Evolutionary conservation across 495 filamentous ascomycete species (phyloP).

Genomic region (Podospora sp.): DNA sequence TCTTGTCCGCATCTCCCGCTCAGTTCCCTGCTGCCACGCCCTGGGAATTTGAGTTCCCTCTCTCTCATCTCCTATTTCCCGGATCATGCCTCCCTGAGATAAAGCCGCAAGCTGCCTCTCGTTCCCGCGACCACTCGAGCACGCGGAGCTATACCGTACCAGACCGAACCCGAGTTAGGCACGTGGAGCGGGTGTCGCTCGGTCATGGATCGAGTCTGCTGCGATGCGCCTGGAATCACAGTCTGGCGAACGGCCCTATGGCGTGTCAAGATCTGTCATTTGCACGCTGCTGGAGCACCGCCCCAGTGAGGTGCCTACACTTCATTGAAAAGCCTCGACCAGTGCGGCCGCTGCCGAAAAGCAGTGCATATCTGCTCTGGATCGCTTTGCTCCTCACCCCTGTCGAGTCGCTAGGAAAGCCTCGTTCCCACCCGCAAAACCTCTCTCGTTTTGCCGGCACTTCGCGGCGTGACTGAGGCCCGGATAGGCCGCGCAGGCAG

Average conservation of each 20-base stretch:
- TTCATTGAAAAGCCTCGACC: neutral
- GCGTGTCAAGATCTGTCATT: slow-evolving; percentile 11
- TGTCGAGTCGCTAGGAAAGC: neutral
- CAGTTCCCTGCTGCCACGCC: neutral
- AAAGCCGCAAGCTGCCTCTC: slow-evolving; percentile 8
- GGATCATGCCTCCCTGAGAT: neutral
- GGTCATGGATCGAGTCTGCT: neutral
- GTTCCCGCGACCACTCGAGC: slow-evolving; percentile 4
- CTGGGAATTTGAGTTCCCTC: neutral
- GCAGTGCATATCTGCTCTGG: neutral
- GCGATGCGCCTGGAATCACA: neutral
- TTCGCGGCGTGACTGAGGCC: neutral
- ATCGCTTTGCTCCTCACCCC: neutral
- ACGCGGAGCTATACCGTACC: neutral
- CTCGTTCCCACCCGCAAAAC: neutral
- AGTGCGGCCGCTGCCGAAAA: slow-evolving; percentile 5
- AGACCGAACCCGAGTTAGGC: neutral
- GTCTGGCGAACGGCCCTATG: neutral
- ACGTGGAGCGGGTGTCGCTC: neutral
- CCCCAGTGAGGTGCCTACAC: slow-evolving; percentile 6
- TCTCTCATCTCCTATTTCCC: slow-evolving; percentile 6
- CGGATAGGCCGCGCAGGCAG: neutral
- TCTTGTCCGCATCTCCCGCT: neutral
- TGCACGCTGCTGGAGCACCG: slow-evolving; percentile 8
- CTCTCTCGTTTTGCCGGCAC: neutral